Base-by-base conservation (phyloP, 352 stramenopile species). In the Elongisporangium senticosum region DNA sequence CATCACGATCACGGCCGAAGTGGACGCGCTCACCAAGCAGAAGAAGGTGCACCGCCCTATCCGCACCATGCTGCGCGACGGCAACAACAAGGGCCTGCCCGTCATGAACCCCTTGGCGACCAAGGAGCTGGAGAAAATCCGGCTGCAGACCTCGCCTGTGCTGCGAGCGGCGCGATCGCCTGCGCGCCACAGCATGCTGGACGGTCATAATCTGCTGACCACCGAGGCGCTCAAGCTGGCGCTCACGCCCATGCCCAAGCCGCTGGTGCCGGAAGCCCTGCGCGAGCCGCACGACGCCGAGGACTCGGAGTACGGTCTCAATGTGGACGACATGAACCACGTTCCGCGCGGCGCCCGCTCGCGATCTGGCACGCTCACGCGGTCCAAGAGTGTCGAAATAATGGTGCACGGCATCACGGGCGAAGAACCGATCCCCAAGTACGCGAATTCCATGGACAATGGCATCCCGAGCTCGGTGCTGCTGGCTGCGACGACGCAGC, bases 401-500 rank as follows among this genome's bases (percentile, higher is more conserved):
- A 63, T 93, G 17, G 65, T 69, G 11, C 59, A 75, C 20, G 51
- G 62, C 8, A 26, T 49, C 4, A 37, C 50, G 0, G 55, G 49
- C 13, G 55, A 64, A 10, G 52, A 63, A 15, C 49, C 72, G 1
- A 75, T 70, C 21, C 72, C 83, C 33, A 91, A 91, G 71, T 87
- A 88, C 62, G 67, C 69, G n/a, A 79, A 87, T 63, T 87, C 86
- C 62, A 62, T 90, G 28, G 74, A 84, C 61, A 80, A 90, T 40
- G 67, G 64, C 4, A 81, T 81, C n/a, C 67, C 79, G 40, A 88
- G 74, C 26, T 90, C 79, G 19, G 79, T 94, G 22, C 56, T 94
- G 28, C 64, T 94, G 19, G 84, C 84, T 15, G 84, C 84, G 5
- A 89, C 82, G 10, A 92, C 84, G 60, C 80, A 94, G 67, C 80